A percentile compares a stretch with the other conserved stretches of the same genome.
phyloP scores from a whole-genome alignment of 176 grass and related monocot genomes.

The Carex scoparia region DNA sequence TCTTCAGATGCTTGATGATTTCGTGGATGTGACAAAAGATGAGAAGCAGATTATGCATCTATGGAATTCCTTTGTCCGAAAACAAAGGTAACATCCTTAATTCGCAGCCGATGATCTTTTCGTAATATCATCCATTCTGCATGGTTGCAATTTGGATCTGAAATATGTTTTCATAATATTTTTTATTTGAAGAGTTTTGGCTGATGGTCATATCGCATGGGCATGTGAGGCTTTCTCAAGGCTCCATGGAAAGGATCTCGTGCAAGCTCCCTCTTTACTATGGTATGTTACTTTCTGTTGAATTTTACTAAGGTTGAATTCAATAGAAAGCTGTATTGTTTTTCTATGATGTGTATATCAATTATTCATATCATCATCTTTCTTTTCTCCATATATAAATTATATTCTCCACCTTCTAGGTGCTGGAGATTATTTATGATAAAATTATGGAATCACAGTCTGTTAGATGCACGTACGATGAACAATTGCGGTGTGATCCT shows the following conservation, averaged over 20 bases:
- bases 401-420: constrained; percentile 32
- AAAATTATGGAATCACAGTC: constrained; percentile 94
- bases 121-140: constrained; percentile 3
- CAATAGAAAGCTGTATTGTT: background rate
- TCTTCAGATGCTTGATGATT: constrained; percentile 84
- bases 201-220: constrained; percentile 69
- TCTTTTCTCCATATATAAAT: background rate
- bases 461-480: constrained; percentile 65
- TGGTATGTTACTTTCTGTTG: constrained; percentile 28
- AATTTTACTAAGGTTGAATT: background rate
- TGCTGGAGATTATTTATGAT: constrained; percentile 72
- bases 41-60: constrained; percentile 88
- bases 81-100: constrained; percentile 53
- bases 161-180: background rate
- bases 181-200: constrained; percentile 45
- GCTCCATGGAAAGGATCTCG: constrained; percentile 53
- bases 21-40: constrained; percentile 63
- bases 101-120: background rate
- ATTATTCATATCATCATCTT: background rate
- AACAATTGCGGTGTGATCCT: constrained; percentile 63
- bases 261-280: constrained; percentile 36
- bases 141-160: background rate
- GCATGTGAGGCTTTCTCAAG: constrained; percentile 64
- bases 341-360: background rate
- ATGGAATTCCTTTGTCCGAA: constrained; percentile 91